A percentile compares a stretch with the other conserved stretches of the same genome.
Conservation (phyloP, 371 early-diverging fungal genomes). For the Actinomortierella wolfii region DNA sequence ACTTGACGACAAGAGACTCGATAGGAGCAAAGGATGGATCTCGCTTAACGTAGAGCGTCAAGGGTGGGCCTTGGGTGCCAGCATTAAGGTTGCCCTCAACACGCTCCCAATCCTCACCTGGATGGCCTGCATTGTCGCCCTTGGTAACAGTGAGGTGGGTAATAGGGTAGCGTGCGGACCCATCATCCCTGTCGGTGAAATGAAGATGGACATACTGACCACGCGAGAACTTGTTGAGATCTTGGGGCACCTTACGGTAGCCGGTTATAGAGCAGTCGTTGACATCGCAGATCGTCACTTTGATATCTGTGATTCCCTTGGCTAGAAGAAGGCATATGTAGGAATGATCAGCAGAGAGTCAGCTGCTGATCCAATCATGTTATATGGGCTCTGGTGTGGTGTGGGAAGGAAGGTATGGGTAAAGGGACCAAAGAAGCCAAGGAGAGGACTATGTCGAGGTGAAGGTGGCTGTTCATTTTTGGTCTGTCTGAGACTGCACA, state of each 20-base stretch:
- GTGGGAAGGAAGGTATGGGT: too few species aligned
- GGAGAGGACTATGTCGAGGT: too few species aligned
- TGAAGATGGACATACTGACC: constrained; percentile 51
- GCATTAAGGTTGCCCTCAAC: constrained; percentile 43
- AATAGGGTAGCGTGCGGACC: constrained; percentile 44
- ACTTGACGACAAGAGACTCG: constrained; percentile 39
- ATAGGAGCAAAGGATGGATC: constrained; percentile 25
- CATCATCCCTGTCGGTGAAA: constrained; percentile 49
- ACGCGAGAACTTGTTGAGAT: constrained; percentile 50
- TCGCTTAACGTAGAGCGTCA: constrained; percentile 39
- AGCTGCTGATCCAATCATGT: too few species aligned
- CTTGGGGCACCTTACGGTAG: constrained; percentile 48
- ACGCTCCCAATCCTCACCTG: constrained; percentile 41
- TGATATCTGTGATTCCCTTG: constrained; percentile 32
- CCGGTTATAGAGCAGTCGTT: constrained; percentile 47
- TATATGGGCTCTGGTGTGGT: too few species aligned
- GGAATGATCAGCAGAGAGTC: too few species aligned
- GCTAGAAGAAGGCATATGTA: too few species aligned
- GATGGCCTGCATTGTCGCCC: constrained; percentile 35
- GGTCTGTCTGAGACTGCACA: too few species aligned
- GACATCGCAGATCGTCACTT: constrained; percentile 23
- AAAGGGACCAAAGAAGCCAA: too few species aligned
- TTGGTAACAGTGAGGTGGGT: constrained; percentile 31
- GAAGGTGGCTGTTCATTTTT: too few species aligned
- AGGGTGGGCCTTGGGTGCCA: constrained; percentile 30